Conservation (phyloP, 2,329 filamentous ascomycete species). For the Zasmidium cellare region DNA sequence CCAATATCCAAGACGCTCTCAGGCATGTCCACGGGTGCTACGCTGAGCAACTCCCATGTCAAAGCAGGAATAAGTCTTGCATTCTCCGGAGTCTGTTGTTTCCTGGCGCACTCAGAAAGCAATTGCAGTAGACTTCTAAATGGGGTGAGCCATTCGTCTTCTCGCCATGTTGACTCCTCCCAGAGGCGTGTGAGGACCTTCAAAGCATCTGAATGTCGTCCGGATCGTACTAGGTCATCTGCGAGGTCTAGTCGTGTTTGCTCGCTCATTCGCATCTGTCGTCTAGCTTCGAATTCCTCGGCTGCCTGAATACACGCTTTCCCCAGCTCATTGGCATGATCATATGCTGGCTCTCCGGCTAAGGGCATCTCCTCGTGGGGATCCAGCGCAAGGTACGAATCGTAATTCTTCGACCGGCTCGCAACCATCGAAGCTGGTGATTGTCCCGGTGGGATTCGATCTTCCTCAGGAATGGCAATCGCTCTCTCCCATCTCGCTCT, state of each 20-base stretch:
- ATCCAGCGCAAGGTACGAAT: slow-evolving; percentile 61
- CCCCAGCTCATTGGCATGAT: slow-evolving; percentile 55
- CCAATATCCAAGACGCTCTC: slow-evolving; percentile 12
- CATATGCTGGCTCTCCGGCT: slow-evolving; percentile 45
- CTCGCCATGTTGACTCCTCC: slow-evolving; percentile 59
- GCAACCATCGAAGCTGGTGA: slow-evolving; percentile 57
- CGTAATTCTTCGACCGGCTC: slow-evolving; percentile 55
- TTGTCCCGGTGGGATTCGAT: slow-evolving; percentile 56
- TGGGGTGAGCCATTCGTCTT: slow-evolving; percentile 59
- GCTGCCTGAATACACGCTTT: slow-evolving; percentile 49
- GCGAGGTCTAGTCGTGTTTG: slow-evolving; percentile 57
- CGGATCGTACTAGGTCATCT: slow-evolving; percentile 53
- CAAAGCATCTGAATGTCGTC: slow-evolving; percentile 53
- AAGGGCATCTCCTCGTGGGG: slow-evolving; percentile 56
- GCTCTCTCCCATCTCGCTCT: slow-evolving; percentile 53
- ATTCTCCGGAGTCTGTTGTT: slow-evolving; percentile 34
- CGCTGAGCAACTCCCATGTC: slow-evolving; percentile 56
- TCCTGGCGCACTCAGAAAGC: slow-evolving; percentile 53
- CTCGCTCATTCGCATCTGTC: slow-evolving; percentile 57
- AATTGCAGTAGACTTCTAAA: slow-evolving; percentile 56
- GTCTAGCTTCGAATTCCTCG: slow-evolving; percentile 51
- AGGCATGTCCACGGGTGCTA: slow-evolving; percentile 7
- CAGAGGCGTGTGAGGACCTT: slow-evolving; percentile 55
- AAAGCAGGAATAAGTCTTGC: slow-evolving; percentile 52
- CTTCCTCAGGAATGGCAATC: slow-evolving; percentile 59